Evolutionary conservation across 768 basidiomycete species (phyloP), one percentile per base, ranked within the genome.

Genomic region (Pluteus cervinus): DNA sequence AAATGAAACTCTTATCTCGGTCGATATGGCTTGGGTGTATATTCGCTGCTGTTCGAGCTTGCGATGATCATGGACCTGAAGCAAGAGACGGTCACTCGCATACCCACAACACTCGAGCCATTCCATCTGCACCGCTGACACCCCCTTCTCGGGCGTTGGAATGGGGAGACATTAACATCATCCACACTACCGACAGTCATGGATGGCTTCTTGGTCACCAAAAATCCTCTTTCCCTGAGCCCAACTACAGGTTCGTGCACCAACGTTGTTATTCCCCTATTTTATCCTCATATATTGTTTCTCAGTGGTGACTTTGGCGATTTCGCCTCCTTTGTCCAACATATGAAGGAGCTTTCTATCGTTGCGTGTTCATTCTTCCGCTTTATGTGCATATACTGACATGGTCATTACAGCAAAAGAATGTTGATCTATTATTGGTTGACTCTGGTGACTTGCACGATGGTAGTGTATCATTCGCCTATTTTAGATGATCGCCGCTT

Each of bases 131-230:
- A 10, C 60, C 61, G 10, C 55, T 80, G 22, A 61, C 75, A 1
- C 67, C 67, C 12, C 89, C 89, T 4, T 71, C 72, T 39, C 66
- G 79, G 14, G 72, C 76, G 16, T 68, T 94, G 10, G 73, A 76
- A 36, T 92, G 90, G 91, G 79, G 82, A n/a, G 87, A 92, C 50
- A 69, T 93, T 53, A 93, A 93, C 53, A 73, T 92, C 49, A 70
- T 92, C 31, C 79, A 82, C 49, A 92, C 88, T 3, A 92, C 91
- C 0, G 89, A 92, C 56, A 85, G 75, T 25, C 81, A 86, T 61
- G 63, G 68, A 25, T 65, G 68, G 64, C 63, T 93, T 3, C 68
- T 90, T 24, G 90, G 90, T 1, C 90, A 94, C 61, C 85, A 87
- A 49, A 82, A 88, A 50, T 12, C 62, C 3, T 71, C 69, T 3